Evolutionary conservation across 805 yeast species (phyloP).

Genomic region (Schwanniomyces vanrijiae): DNA sequence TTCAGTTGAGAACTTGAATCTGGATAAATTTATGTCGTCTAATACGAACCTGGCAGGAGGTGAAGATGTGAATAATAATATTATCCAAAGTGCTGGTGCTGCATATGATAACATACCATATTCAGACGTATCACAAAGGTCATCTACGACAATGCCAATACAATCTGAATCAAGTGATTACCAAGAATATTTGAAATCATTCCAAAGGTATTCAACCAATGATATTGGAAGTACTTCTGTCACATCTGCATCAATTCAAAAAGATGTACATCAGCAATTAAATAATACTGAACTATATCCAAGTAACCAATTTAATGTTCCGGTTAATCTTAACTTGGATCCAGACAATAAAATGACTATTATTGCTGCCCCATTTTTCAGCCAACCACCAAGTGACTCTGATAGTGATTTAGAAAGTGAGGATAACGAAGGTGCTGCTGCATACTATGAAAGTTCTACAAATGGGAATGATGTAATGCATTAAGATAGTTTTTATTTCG

Average conservation of each 20-base stretch:
- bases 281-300: slow-evolving; percentile 6
- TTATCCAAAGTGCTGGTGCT: no score
- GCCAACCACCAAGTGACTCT: slow-evolving; percentile 38
- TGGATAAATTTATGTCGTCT: neutral
- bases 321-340: neutral
- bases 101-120: neutral
- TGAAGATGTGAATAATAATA: neutral
- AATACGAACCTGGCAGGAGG: neutral
- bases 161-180: slow-evolving; percentile 13
- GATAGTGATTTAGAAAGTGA: slow-evolving; percentile 20
- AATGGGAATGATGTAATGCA: neutral
- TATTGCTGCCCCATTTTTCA: slow-evolving; percentile 39
- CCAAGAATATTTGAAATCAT: slow-evolving; percentile 17
- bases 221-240: slow-evolving; percentile 13
- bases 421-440: neutral
- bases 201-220: slow-evolving; percentile 9
- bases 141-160: neutral
- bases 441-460: neutral
- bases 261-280: neutral
- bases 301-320: neutral
- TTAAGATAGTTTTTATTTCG: neutral
- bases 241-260: slow-evolving; percentile 13
- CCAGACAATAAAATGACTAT: slow-evolving; percentile 16
- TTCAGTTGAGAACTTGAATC: neutral
- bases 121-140: neutral